Evolutionary conservation across 116 monocot genomes (phyloP), one percentile per base, ranked within the genome.

Genomic region (Phalaenopsis hybrid): DNA sequence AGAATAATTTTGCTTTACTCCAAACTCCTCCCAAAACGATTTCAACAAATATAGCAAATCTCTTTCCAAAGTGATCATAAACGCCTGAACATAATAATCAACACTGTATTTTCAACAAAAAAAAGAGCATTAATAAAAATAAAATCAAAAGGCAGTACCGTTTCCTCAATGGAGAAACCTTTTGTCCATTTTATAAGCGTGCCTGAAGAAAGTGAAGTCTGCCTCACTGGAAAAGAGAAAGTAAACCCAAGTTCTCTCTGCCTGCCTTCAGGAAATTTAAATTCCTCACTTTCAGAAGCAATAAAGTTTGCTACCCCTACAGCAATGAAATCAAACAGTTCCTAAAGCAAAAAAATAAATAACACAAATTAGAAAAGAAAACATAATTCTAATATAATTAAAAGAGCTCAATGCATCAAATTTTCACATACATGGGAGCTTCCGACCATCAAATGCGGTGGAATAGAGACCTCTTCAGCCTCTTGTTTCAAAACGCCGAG

Each of bases 171-270:
- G 78, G 78, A 78, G 76, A 94, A 94, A 23, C 94, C 94, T 70
- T 94, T 94, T 67, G 94, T 94, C 94, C 94, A 94, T 76, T 87
- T 89, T 65, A 94, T 91, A 78, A 94, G 94, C 79, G 83, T 88
- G 51, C 94, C 94, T 41, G 94, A 91, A 46, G 86, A 44, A 80
- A 94, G 91, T 5, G 91, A 94, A 75, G 82, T 78, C 79, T 91
- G 94, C 17, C 81, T 86, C 80, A 94, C 94, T 63, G 94, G 94
- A 74, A 94, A 94, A 79, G 94, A 94, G 78, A 94, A 94, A 33
- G 94, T 94, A 72, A 94, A 94, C 41, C 94, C 94, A 59, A 94
- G 82, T 84, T 91, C 91, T 78, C 94, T 88, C 88, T 89, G 89
- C 67, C 86, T 87, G 11, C 93, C 93, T 0, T 55, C 84, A 49